Base-by-base conservation (phyloP, 2,329 filamentous ascomycete genomes). In the Diplodia mutila region DNA sequence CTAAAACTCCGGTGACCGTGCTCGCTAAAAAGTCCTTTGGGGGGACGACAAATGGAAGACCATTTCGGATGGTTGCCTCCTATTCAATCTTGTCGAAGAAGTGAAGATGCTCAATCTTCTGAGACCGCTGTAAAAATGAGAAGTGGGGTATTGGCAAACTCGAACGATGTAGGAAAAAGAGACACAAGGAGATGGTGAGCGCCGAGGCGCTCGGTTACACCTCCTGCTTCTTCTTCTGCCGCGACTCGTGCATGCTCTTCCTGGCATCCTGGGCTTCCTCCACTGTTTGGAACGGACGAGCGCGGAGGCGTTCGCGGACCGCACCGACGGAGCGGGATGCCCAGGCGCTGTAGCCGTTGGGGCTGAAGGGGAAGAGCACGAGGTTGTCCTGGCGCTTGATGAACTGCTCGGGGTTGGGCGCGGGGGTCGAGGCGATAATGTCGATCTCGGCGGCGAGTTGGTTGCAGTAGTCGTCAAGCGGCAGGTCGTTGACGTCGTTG, bases 401-500 rank as follows among this genome's bases (percentile, higher is more conserved):
- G 78, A 88, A 90, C 23, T 87, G 80, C 4, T 80, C 75, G 53
- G 81, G 79, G 46, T 79, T 80, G 2, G 86, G 86, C 42, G 85
- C 79, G 0, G 85, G 84, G 12, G 80, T 82, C 66, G 87, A 85
- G 25, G 89, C 88, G 71, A 94, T 88, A 68, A 91, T 87, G 74
- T 94, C 90, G 72, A 95, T 83, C 72, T 96, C 92, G 37, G 85
- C 78, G 25, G 90, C 87, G 51, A 95, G 84, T 74, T 93, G 90
- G 46, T 89, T 85, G 80, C 92, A 95, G 82, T 89, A 96, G 16
- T 84, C 81, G 75, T 94, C 92, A 2, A 94, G 84, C 0, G 90
- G 90, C 51, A 94, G 81, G 77, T 94, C 91, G 75, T 94, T 94
- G 72, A 93, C 91, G 70, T 94, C 91, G 70, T 88, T 84, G 67